phyloP scores from a whole-genome alignment of 2,329 filamentous ascomycete species.

The Lachnellula suecica region DNA sequence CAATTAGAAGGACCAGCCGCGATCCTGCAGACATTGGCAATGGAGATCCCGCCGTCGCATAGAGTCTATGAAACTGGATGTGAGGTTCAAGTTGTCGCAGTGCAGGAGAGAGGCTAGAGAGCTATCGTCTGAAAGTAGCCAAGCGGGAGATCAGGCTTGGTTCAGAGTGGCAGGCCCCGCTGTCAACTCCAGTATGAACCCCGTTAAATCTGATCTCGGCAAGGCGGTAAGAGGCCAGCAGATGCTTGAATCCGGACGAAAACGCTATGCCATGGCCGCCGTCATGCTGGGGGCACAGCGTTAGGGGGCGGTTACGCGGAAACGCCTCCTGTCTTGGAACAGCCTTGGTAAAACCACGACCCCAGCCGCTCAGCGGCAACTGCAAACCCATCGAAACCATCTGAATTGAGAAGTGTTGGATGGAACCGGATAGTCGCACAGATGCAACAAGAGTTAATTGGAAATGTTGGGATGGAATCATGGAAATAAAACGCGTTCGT shows the following conservation, averaged over 20 bases:
- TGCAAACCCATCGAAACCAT: constrained; percentile 13
- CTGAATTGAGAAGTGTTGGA: constrained; percentile 8
- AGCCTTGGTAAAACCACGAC: constrained; percentile 23
- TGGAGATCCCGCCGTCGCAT: constrained; percentile 32
- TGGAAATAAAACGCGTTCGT: too few species aligned
- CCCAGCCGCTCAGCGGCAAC: constrained; percentile 8
- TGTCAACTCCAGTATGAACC: not conserved
- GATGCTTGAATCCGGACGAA: constrained; percentile 10
- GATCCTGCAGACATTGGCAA: constrained; percentile 24
- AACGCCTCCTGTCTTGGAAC: constrained; percentile 24
- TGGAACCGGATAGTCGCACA: not conserved
- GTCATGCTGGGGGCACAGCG: not conserved
- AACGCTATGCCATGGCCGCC: not conserved
- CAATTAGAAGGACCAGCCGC: constrained; percentile 20
- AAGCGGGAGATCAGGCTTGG: constrained; percentile 19
- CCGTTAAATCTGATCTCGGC: constrained; percentile 15
- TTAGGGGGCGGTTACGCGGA: constrained; percentile 20
- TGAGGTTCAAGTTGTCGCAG: constrained; percentile 29
- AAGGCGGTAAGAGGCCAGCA: constrained; percentile 8
- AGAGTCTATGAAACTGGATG: constrained; percentile 29
- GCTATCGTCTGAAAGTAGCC: constrained; percentile 24
- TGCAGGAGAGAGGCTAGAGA: not conserved
- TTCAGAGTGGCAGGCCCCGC: constrained; percentile 1
- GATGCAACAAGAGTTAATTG: not conserved
- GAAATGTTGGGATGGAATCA: constrained; percentile 5